Evolutionary conservation across 2,329 filamentous ascomycete species (phyloP), one percentile per base, ranked within the genome.

Genomic region (Tolypocladium nubicola): DNA sequence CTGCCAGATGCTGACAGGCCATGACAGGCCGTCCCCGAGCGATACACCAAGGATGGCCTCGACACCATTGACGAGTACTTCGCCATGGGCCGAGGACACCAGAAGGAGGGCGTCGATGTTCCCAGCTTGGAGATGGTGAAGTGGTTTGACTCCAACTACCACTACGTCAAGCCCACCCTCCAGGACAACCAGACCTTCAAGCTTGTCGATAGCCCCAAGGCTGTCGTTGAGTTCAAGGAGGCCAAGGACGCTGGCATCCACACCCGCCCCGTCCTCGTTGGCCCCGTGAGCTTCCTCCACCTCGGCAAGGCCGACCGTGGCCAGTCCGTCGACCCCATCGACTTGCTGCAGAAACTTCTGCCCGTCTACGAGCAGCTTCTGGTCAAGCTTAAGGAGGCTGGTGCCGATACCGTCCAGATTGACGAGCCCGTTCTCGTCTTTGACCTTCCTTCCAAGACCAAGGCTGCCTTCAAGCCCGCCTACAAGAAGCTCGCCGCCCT

Each of bases 111-210:
- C 75, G 83, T 97, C 68, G 94, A 99, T 76, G 94, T 97, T 65
- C 90, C 93, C 67, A 84, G 83, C 71, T 81, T 96, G 77, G 94
- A 99, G 84, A 99, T 99, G 94, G 94, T 99, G 70, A 99, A 99
- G 84, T 99, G 94, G 94, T 99, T 99, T 74, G 94, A 99, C 84
- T 96, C 91, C 65, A 99, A 99, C 88, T 99, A 99, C 87, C 94
- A 97, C 85, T 99, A 99, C 77, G 94, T 97, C 80, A 97, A 97
- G 87, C 94, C 94, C 64, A 97, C 94, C 62, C 85, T 99, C 66
- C 91, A 97, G 79, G 87, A 97, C 80, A 88, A 89, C 83, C 94
- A 99, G 85, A 87, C 83, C 71, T 99, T 99, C 87, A 92, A 88
- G 79, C 90, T 99, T 62, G 77, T 82, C 61, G 78, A 84, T 67